Evolutionary conservation across 164 flowering plant genomes (phyloP).

Genomic region (Saururus chinensis): DNA sequence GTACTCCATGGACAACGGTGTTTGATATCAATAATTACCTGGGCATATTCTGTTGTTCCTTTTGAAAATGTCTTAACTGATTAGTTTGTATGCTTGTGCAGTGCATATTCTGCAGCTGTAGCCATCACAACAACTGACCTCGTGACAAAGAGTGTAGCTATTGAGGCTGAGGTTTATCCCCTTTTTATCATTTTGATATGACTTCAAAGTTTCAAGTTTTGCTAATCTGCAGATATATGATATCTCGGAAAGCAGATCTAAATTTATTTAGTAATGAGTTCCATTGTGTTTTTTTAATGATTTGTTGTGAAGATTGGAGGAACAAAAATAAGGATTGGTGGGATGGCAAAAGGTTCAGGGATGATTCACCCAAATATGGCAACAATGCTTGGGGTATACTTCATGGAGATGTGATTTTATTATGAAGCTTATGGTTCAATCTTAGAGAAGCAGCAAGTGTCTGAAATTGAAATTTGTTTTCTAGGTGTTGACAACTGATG

Average conservation of each 20-base stretch:
- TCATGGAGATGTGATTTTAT: not conserved
- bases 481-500: slow-evolving; percentile 95
- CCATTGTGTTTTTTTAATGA: not conserved
- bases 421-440: not conserved
- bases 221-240: no score
- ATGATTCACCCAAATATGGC: slow-evolving; percentile 99
- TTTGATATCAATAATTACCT: not conserved
- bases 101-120: slow-evolving; percentile 90
- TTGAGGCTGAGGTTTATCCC: slow-evolving; percentile 52
- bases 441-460: not conserved
- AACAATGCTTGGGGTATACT: slow-evolving; percentile 93
- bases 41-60: not conserved
- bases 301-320: slow-evolving; percentile 57
- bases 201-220: not conserved
- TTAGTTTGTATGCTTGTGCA: slow-evolving; percentile 19
- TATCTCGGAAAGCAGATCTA: not conserved
- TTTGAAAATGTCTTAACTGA: not conserved
- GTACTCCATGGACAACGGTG: not conserved
- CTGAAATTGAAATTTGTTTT: slow-evolving; percentile 2
- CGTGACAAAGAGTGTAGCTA: slow-evolving; percentile 93
- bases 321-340: slow-evolving; percentile 63
- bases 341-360: slow-evolving; percentile 99
- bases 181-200: not conserved
- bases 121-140: slow-evolving; percentile 98
- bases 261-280: not conserved